Evolutionary conservation across 768 basidiomycete species (phyloP).

Genomic region (Pseudohyphozyma bogoriensis): DNA sequence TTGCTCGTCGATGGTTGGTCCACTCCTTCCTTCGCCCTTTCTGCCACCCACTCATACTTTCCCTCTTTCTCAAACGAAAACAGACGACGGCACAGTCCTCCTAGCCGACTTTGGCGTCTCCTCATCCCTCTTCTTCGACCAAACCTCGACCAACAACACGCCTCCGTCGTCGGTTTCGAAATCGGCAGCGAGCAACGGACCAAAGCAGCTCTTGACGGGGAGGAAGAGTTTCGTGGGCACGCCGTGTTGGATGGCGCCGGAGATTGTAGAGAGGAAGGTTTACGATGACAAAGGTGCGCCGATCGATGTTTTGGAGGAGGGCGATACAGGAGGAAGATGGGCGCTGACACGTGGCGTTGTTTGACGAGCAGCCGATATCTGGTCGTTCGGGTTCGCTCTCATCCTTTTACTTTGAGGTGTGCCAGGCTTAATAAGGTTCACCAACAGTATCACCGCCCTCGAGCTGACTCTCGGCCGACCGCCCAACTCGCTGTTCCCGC

Average conservation of each 20-base stretch:
- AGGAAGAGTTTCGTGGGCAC: slow-evolving; percentile 90
- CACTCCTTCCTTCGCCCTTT: too few species aligned
- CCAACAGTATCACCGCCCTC: slow-evolving; percentile 84
- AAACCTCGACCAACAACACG: slow-evolving; percentile 38
- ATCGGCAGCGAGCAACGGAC: slow-evolving; percentile 44
- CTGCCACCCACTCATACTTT: slow-evolving; percentile 66
- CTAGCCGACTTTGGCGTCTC: slow-evolving; percentile 89
- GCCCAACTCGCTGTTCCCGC: slow-evolving; percentile 66
- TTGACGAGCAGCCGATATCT: slow-evolving; percentile 72
- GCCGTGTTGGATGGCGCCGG: slow-evolving; percentile 97
- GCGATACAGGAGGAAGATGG: slow-evolving; percentile 52
- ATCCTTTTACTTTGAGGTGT: too few species aligned
- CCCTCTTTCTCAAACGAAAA: slow-evolving; percentile 67
- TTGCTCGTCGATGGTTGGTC: slow-evolving; percentile 83
- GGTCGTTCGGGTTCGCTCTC: slow-evolving; percentile 97
- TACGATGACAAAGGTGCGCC: slow-evolving; percentile 49
- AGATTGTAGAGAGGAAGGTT: slow-evolving; percentile 70
- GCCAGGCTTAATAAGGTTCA: too few species aligned
- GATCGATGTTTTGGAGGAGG: slow-evolving; percentile 43
- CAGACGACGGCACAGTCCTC: slow-evolving; percentile 48
- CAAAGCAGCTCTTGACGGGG: slow-evolving; percentile 50
- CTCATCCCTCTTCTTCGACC: slow-evolving; percentile 64
- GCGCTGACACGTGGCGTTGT: background rate
- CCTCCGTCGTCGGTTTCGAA: too few species aligned
- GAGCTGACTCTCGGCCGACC: slow-evolving; percentile 80